Evolutionary conservation across 1,284 basidiomycete species (phyloP).

Genomic region (Neolentinus lepideus): DNA sequence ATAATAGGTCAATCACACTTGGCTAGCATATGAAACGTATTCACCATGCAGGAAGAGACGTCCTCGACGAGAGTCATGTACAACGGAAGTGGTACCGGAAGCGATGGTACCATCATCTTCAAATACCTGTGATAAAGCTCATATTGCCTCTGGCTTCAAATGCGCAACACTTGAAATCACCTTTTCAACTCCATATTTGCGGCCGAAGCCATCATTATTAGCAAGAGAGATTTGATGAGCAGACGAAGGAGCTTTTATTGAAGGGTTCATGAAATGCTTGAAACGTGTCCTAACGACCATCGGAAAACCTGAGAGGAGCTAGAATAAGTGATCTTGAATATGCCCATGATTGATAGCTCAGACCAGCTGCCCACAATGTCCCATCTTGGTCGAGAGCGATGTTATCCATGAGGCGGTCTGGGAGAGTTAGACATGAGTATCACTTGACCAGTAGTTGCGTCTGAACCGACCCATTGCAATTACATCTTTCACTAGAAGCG

Average conservation of each 20-base stretch:
- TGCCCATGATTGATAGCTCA: no score
- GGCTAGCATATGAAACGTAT: background rate
- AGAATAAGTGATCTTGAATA: slow-evolving; percentile 4
- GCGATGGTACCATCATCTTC: slow-evolving; percentile 54
- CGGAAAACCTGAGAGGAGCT: slow-evolving; percentile 26
- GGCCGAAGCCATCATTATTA: slow-evolving; percentile 46
- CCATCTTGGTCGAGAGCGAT: slow-evolving; percentile 48
- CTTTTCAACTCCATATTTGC: slow-evolving; percentile 58
- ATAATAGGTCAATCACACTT: background rate
- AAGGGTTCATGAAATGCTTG: slow-evolving; percentile 33
- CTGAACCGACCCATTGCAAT: slow-evolving; percentile 37
- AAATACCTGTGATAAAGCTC: no score
- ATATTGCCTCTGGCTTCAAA: slow-evolving; percentile 5
- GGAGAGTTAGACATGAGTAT: no score
- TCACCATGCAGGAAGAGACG: slow-evolving; percentile 52
- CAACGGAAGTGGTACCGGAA: slow-evolving; percentile 46
- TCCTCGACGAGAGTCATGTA: slow-evolving; percentile 39
- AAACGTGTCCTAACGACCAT: slow-evolving; percentile 11
- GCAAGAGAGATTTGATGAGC: slow-evolving; percentile 50
- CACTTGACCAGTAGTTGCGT: no score
- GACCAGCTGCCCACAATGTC: slow-evolving; percentile 53
- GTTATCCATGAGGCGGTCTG: slow-evolving; percentile 49
- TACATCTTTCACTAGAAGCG: slow-evolving; percentile 39
- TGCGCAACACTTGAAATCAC: slow-evolving; percentile 13
- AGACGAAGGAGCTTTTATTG: slow-evolving; percentile 32